A percentile compares a stretch with the other conserved stretches of the same genome.
These are phyloP conservation scores for Seminavis robusta DNA, from an alignment of 108 stramenopile species.

Conservation along the genomic window DNA sequence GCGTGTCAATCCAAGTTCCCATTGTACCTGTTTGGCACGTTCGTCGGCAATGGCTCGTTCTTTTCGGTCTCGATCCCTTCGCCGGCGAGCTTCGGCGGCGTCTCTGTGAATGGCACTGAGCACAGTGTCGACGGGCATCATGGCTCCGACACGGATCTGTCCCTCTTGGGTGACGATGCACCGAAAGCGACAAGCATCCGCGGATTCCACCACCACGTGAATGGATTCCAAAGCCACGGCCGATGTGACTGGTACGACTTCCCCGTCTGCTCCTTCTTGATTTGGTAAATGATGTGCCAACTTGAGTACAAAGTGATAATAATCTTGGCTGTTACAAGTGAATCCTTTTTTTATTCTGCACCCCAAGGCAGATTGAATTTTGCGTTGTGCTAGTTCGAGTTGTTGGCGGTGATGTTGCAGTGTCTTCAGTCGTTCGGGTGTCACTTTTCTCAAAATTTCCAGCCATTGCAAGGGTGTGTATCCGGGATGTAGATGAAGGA, in stretches of 20 bases:
- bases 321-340: conserved; percentile 58
- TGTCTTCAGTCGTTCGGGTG: conserved; percentile 25
- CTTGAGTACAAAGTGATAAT: conserved; percentile 48
- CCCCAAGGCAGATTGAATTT: conserved; percentile 35
- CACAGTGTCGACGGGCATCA: conserved; percentile 32
- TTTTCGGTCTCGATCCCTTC: conserved; percentile 12
- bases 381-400: conserved; percentile 18
- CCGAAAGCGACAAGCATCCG: conserved; percentile 48
- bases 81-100: conserved; percentile 22
- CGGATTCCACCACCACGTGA: conserved; percentile 52
- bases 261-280: too few species aligned
- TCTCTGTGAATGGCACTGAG: conserved; percentile 6
- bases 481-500: conserved; percentile 56
- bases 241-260: background rate
- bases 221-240: conserved; percentile 13
- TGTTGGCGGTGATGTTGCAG: conserved; percentile 35
- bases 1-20: conserved; percentile 53
- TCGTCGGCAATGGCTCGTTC: conserved; percentile 14
- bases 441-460: conserved; percentile 39
- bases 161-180: conserved; percentile 60
- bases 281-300: conserved; percentile 9
- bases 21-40: conserved; percentile 35
- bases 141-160: conserved; percentile 41
- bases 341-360: conserved; percentile 53
- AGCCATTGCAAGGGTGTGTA: conserved; percentile 72